These are phyloP conservation scores for Ogataea parapolymorpha DNA, from an alignment of 805 yeast species.

Conservation along the genomic window DNA sequence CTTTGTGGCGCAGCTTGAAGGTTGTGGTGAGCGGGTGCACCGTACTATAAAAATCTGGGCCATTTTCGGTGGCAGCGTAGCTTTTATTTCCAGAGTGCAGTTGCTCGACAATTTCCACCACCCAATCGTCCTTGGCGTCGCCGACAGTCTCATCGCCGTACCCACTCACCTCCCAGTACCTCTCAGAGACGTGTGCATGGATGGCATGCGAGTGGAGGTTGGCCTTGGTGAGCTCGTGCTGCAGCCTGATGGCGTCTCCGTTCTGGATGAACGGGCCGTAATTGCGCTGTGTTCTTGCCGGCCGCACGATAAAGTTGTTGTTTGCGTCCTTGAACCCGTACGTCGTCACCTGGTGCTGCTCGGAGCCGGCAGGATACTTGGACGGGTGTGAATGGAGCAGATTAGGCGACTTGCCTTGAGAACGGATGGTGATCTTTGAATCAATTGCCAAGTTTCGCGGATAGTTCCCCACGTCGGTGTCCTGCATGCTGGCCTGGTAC, in stretches of 20 bases:
- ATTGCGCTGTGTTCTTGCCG: slow-evolving; percentile 31
- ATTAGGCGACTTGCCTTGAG: slow-evolving; percentile 69
- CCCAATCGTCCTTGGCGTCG: slow-evolving; percentile 76
- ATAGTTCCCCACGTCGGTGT: slow-evolving; percentile 58
- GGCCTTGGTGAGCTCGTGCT: slow-evolving; percentile 58
- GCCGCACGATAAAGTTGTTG: slow-evolving; percentile 61
- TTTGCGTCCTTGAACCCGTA: slow-evolving; percentile 89
- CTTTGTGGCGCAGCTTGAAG: slow-evolving; percentile 68
- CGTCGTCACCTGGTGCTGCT: slow-evolving; percentile 93
- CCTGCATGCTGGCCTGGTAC: slow-evolving; percentile 73
- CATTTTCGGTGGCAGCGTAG: slow-evolving; percentile 24
- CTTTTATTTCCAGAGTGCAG: slow-evolving; percentile 29
- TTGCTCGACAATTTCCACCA: slow-evolving; percentile 65
- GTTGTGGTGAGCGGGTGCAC: slow-evolving; percentile 83
- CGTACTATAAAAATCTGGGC: slow-evolving; percentile 42
- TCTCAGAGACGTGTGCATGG: slow-evolving; percentile 55
- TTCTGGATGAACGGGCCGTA: slow-evolving; percentile 40
- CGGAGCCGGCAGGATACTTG: slow-evolving; percentile 84
- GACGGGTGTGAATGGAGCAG: slow-evolving; percentile 86
- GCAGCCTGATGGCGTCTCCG: slow-evolving; percentile 59
- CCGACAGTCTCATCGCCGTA: slow-evolving; percentile 67
- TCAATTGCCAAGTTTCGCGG: slow-evolving; percentile 67
- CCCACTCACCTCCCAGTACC: slow-evolving; percentile 59
- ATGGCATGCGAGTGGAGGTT: slow-evolving; percentile 73
- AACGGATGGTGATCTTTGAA: slow-evolving; percentile 56